Conservation (phyloP, 257 asterid species). For the Jaltomata sinuosa region DNA sequence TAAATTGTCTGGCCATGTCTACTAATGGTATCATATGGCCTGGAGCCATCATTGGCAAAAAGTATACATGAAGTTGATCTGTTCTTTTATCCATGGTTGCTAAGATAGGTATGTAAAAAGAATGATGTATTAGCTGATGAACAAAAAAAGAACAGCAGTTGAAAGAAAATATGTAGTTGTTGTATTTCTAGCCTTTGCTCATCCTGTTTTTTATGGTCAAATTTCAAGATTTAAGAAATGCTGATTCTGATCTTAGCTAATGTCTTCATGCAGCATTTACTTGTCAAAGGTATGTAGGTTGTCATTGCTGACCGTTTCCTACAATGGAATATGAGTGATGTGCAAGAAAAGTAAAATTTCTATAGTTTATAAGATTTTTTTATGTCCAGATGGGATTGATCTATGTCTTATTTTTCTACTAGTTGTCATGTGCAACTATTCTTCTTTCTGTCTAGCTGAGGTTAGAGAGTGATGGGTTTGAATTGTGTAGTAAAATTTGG, state of each 20-base stretch:
- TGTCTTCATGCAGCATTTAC: background rate
- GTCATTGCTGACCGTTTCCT: background rate
- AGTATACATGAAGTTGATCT: background rate
- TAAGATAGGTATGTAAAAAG: background rate
- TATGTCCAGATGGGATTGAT: background rate
- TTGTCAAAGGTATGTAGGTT: background rate
- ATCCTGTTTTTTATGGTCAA: background rate
- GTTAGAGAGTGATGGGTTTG: background rate
- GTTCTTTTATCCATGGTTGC: background rate
- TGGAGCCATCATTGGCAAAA: constrained; percentile 1
- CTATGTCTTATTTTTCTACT: background rate
- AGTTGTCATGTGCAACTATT: background rate
- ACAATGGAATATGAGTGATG: background rate
- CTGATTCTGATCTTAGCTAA: background rate
- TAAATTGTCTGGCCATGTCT: constrained; percentile 1
- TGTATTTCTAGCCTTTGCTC: background rate
- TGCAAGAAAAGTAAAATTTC: background rate
- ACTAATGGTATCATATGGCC: constrained; percentile 5
- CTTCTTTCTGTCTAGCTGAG: background rate
- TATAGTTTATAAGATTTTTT: background rate
- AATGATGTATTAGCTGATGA: background rate
- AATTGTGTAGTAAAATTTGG: background rate
- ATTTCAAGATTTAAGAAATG: background rate
- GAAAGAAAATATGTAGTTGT: background rate
- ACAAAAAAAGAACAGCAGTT: background rate